A percentile compares a stretch with the other conserved stretches of the same genome.
These are phyloP conservation scores for Ustilago crameri DNA, from an alignment of 1,284 basidiomycete species.

Conservation along the genomic window DNA sequence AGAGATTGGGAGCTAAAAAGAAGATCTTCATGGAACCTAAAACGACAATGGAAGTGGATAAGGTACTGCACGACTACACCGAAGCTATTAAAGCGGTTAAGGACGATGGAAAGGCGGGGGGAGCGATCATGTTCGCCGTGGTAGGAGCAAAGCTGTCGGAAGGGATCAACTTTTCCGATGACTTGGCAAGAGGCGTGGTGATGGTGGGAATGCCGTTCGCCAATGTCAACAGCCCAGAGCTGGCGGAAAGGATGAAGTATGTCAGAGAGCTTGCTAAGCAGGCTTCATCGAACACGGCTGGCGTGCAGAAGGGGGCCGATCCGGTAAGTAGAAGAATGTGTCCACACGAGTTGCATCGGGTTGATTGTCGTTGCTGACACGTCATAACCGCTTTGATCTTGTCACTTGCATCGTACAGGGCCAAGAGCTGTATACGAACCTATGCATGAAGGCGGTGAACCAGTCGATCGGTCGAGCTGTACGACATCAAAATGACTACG, in stretches of 20 bases:
- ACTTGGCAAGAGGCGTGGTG: constrained; percentile 86
- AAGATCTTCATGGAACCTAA: constrained; percentile 90
- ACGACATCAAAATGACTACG: constrained; percentile 64
- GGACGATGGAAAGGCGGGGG: constrained; percentile 24
- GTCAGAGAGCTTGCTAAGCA: constrained; percentile 45
- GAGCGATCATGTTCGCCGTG: constrained; percentile 77
- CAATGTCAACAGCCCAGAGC: constrained; percentile 87
- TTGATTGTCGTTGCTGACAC: not conserved
- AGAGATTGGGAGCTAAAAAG: constrained; percentile 79
- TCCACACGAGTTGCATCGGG: not conserved
- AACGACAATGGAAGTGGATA: constrained; percentile 79
- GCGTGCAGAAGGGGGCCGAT: constrained; percentile 8
- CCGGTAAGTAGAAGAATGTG: constrained; percentile 16
- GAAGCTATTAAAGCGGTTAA: constrained; percentile 70
- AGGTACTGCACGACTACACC: constrained; percentile 80
- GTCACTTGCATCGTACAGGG: constrained; percentile 11
- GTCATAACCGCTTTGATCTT: not conserved
- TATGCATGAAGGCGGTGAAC: constrained; percentile 94
- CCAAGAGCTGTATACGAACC: constrained; percentile 64
- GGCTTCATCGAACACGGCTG: not conserved
- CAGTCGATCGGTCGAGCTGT: constrained; percentile 86
- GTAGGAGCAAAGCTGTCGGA: constrained; percentile 97
- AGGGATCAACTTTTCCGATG: constrained; percentile 89
- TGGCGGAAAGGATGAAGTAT: constrained; percentile 83
- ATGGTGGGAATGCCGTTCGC: constrained; percentile 91